phyloP scores from a whole-genome alignment of 2,329 filamentous ascomycete species.

The Pseudopyricularia cyperi region DNA sequence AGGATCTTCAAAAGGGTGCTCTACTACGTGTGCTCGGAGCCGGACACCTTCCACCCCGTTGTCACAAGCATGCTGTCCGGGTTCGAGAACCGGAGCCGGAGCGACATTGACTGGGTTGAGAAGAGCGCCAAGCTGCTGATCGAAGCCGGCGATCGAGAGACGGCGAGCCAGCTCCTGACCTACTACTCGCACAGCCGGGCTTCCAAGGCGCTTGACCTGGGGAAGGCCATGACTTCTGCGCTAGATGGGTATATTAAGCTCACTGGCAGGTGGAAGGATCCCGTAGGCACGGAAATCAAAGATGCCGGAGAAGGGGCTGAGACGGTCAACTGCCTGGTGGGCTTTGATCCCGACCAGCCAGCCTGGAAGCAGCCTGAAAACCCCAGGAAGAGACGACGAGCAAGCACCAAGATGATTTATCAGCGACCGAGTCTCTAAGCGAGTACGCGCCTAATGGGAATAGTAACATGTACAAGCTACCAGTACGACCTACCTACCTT shows the following conservation, averaged over 20 bases:
- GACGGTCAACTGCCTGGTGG: conserved; percentile 1
- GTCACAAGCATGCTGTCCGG: not conserved
- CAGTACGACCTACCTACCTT: too few species aligned
- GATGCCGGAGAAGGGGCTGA: not conserved
- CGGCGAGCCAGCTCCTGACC: not conserved
- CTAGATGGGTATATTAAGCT: not conserved
- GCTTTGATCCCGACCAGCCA: not conserved
- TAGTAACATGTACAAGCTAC: too few species aligned
- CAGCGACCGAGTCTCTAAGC: not conserved
- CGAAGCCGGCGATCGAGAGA: not conserved
- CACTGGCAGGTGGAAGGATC: not conserved
- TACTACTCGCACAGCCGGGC: not conserved
- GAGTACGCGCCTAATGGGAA: too few species aligned
- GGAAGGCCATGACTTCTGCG: not conserved
- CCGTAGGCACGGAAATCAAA: not conserved
- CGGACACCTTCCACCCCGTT: not conserved
- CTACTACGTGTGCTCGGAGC: conserved; percentile 1
- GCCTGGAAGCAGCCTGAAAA: not conserved
- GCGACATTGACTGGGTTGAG: conserved; percentile 1
- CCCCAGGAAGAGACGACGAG: not conserved
- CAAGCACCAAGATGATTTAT: not conserved
- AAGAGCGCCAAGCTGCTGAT: not conserved
- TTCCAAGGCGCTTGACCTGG: not conserved
- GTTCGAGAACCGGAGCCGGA: not conserved
- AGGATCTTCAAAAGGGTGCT: conserved; percentile 1